A percentile compares a stretch with the other conserved stretches of the same genome.
Evolutionary conservation across 495 filamentous ascomycete genomes (phyloP).

Genomic region (Penicillium egyptiacum): DNA sequence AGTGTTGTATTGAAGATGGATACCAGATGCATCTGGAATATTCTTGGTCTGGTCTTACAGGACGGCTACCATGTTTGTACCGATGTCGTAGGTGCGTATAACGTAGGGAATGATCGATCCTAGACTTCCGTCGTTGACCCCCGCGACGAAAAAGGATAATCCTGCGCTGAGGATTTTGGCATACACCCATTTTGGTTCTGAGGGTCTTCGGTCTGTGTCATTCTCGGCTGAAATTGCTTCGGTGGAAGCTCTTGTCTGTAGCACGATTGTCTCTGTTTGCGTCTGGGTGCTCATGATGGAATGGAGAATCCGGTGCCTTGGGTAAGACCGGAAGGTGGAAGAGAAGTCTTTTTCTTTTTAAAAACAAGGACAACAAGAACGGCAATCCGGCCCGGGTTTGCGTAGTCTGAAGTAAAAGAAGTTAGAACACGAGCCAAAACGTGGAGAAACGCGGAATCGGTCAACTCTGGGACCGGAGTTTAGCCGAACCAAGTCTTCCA

Average conservation of each 20-base stretch:
- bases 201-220: background rate
- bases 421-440: background rate
- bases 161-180: slow-evolving; percentile 31
- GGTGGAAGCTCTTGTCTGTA: slow-evolving; percentile 3
- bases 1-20: background rate
- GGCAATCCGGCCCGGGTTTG: background rate
- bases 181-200: slow-evolving; percentile 23
- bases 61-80: slow-evolving; percentile 38
- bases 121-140: slow-evolving; percentile 49
- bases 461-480: too few relatives aligned
- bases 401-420: background rate
- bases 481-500: too few relatives aligned
- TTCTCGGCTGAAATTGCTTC: slow-evolving; percentile 1
- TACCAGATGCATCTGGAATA: too few relatives aligned
- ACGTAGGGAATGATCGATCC: slow-evolving; percentile 57
- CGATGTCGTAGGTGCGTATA: slow-evolving; percentile 47
- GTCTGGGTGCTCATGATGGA: slow-evolving; percentile 19
- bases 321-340: background rate
- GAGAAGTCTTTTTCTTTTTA: background rate
- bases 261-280: slow-evolving; percentile 17
- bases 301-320: background rate
- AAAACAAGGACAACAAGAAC: background rate
- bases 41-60: slow-evolving; percentile 15
- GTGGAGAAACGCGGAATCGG: too few relatives aligned
- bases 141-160: slow-evolving; percentile 34